Conservation (phyloP, 2,329 filamentous ascomycete genomes). For the Cytospora piceae region DNA sequence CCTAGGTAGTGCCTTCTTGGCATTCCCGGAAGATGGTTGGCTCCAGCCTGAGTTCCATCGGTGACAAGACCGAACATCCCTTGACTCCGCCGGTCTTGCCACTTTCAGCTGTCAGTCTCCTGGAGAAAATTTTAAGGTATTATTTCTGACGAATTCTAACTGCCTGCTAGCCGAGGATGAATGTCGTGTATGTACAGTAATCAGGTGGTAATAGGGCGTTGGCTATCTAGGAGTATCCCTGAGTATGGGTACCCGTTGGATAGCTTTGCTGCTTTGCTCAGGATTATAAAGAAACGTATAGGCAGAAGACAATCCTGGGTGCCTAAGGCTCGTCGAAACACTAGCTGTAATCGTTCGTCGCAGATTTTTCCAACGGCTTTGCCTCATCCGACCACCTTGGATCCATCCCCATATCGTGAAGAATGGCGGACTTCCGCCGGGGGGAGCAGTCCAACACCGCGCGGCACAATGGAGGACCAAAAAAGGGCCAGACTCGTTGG, state of each 20-base stretch:
- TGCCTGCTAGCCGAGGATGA: background rate
- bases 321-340: background rate
- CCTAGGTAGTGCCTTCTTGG: conserved; percentile 8
- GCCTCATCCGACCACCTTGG: background rate
- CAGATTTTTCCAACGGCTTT: background rate
- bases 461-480: background rate
- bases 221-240: background rate
- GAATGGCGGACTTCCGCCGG: background rate
- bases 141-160: background rate
- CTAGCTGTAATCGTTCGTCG: background rate
- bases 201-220: background rate
- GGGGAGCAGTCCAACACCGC: background rate
- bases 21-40: conserved; percentile 5
- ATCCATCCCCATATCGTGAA: background rate
- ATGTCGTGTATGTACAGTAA: background rate
- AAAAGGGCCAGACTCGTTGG: background rate
- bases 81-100: conserved; percentile 8
- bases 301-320: background rate
- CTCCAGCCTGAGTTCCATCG: conserved; percentile 6
- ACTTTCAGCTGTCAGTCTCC: background rate
- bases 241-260: background rate
- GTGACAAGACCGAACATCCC: conserved; percentile 6
- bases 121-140: background rate
- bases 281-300: background rate
- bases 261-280: background rate